These are phyloP conservation scores for Chlorella sp. DNA, from an alignment of 139 green algal genomes.

Conservation along the genomic window DNA sequence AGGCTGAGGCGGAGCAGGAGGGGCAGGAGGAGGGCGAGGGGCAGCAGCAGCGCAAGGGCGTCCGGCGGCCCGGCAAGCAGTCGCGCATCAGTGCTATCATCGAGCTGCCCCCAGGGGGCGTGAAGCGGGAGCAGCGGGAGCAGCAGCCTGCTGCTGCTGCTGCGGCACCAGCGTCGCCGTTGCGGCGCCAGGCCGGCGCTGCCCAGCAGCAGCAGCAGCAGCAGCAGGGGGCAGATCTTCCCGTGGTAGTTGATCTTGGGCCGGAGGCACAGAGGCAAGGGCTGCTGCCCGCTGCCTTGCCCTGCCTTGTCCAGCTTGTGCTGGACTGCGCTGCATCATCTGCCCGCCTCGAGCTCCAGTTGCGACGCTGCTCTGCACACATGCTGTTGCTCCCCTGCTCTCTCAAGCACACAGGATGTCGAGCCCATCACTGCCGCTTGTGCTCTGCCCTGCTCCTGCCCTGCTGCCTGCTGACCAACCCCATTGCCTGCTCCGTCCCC, in stretches of 20 bases:
- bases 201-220: not conserved
- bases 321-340: not conserved
- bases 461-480: too few species aligned
- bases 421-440: too few species aligned
- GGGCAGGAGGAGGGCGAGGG: not conserved
- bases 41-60: not conserved
- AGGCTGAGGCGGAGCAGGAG: not conserved
- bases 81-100: slow-evolving; percentile 4
- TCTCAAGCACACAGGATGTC: too few species aligned
- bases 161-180: not conserved
- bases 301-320: not conserved
- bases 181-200: not conserved
- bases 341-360: not conserved
- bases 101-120: not conserved
- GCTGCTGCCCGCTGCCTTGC: not conserved
- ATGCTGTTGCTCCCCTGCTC: not conserved
- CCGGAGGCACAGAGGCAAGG: slow-evolving; percentile 1
- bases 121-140: not conserved
- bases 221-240: not conserved
- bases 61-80: not conserved
- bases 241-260: not conserved
- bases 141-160: not conserved
- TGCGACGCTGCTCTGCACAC: not conserved
- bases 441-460: too few species aligned
- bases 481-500: too few species aligned